phyloP scores from a whole-genome alignment of 2,329 filamentous ascomycete genomes.

The Neocatenulostroma microsporum region DNA sequence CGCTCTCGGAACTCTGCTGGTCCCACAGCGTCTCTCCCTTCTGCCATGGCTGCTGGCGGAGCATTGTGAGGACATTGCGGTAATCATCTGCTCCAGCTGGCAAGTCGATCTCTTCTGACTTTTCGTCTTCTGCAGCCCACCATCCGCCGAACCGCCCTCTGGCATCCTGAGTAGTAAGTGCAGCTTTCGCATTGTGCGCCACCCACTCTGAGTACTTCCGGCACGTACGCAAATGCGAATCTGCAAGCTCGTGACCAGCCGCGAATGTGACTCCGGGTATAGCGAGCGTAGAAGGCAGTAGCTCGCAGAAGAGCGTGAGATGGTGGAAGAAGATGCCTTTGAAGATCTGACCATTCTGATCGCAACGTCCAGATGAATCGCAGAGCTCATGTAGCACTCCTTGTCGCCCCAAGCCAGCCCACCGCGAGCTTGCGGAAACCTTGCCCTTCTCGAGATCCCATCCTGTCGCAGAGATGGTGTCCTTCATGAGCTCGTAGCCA shows the following conservation, averaged over 20 bases:
- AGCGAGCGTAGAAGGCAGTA: constrained; percentile 45
- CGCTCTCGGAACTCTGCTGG: too few species aligned
- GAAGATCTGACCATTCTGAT: constrained; percentile 80
- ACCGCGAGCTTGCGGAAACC: too few species aligned
- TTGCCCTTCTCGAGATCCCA: constrained; percentile 49
- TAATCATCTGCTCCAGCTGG: too few species aligned
- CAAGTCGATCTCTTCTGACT: too few species aligned
- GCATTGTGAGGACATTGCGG: too few species aligned
- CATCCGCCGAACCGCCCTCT: constrained; percentile 73
- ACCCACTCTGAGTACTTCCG: constrained; percentile 65
- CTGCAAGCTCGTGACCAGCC: constrained; percentile 24
- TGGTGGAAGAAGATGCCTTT: constrained; percentile 97
- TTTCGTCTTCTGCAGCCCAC: constrained; percentile 74
- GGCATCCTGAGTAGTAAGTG: constrained; percentile 59
- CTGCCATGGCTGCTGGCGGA: too few species aligned
- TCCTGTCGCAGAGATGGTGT: constrained; percentile 71
- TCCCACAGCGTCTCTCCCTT: too few species aligned
- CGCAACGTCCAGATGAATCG: constrained; percentile 67
- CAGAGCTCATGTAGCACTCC: constrained; percentile 81
- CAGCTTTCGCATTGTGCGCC: constrained; percentile 67
- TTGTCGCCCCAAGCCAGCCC: constrained; percentile 68
- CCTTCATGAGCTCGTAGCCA: constrained; percentile 65
- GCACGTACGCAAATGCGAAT: constrained; percentile 55
- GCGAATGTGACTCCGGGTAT: constrained; percentile 39
- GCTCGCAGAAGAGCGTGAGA: constrained; percentile 67